These are phyloP conservation scores for Cutaneotrichosporon cyanovorans DNA, from an alignment of 1,284 basidiomycete genomes.

Conservation along the genomic window DNA sequence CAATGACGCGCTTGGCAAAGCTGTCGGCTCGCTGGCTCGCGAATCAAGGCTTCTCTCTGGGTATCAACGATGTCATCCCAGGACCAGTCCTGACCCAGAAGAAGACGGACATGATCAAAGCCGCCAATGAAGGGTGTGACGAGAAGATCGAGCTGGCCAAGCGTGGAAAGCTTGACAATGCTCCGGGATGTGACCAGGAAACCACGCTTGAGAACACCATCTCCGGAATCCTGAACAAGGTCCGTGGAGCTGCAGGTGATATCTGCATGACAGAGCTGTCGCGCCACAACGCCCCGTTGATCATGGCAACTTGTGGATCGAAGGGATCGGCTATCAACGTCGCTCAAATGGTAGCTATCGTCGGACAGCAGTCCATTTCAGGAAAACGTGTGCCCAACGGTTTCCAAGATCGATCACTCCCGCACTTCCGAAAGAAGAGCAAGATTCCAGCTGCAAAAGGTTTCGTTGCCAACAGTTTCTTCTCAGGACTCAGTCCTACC, in stretches of 20 bases:
- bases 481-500: slow-evolving; percentile 84
- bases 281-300: slow-evolving; percentile 89
- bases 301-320: slow-evolving; percentile 99
- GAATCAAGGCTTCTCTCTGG: slow-evolving; percentile 95
- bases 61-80: slow-evolving; percentile 98
- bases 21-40: slow-evolving; percentile 92
- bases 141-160: slow-evolving; percentile 84
- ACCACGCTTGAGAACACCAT: slow-evolving; percentile 94
- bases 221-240: slow-evolving; percentile 84
- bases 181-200: slow-evolving; percentile 93
- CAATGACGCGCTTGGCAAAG: slow-evolving; percentile 96
- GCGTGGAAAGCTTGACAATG: slow-evolving; percentile 87
- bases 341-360: slow-evolving; percentile 99
- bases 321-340: slow-evolving; percentile 99
- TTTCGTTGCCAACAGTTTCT: slow-evolving; percentile 97
- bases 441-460: slow-evolving; percentile 96
- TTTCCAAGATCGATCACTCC: slow-evolving; percentile 97
- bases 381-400: slow-evolving; percentile 98
- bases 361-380: slow-evolving; percentile 97
- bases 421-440: slow-evolving; percentile 97
- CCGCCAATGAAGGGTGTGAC: slow-evolving; percentile 81
- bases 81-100: slow-evolving; percentile 69
- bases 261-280: slow-evolving; percentile 98
- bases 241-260: slow-evolving; percentile 91
- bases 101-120: slow-evolving; percentile 82